phyloP scores from a whole-genome alignment of 768 basidiomycete species.

The Strobilomyces dryophilus region DNA sequence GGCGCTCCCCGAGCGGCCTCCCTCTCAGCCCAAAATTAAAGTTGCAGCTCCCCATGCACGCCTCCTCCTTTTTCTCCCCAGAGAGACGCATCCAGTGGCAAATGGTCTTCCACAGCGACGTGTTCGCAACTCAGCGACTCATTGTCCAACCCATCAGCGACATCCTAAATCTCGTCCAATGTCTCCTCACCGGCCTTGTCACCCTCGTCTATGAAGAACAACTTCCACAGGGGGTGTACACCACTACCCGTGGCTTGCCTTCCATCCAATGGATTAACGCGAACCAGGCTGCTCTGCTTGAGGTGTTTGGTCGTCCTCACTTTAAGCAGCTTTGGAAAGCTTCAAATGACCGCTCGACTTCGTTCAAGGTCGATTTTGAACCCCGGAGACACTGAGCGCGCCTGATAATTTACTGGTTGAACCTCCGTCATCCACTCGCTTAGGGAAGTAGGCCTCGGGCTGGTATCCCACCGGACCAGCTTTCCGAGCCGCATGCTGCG shows the following conservation, averaged over 20 bases:
- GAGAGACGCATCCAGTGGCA: slow-evolving; percentile 85
- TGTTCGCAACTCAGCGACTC: slow-evolving; percentile 67
- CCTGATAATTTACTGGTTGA: slow-evolving; percentile 5
- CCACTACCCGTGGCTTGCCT: slow-evolving; percentile 74
- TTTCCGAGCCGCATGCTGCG: slow-evolving; percentile 3
- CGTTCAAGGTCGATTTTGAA: slow-evolving; percentile 71
- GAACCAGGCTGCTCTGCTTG: slow-evolving; percentile 61
- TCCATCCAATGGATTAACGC: slow-evolving; percentile 73
- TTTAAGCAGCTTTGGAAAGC: slow-evolving; percentile 71
- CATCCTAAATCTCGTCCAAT: slow-evolving; percentile 65
- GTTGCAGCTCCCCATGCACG: slow-evolving; percentile 71
- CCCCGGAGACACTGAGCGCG: slow-evolving; percentile 35
- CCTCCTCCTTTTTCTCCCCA: slow-evolving; percentile 82
- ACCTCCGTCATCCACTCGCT: slow-evolving; percentile 4
- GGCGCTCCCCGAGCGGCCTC: slow-evolving; percentile 70
- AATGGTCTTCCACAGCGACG: slow-evolving; percentile 83
- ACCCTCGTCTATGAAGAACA: slow-evolving; percentile 73
- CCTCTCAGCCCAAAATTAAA: slow-evolving; percentile 73
- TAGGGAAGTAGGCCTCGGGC: slow-evolving; percentile 11
- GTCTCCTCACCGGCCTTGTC: slow-evolving; percentile 68
- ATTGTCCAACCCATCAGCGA: slow-evolving; percentile 66
- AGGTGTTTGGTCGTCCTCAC: slow-evolving; percentile 71
- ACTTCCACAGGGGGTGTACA: slow-evolving; percentile 63
- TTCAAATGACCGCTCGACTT: slow-evolving; percentile 62
- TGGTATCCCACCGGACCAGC: slow-evolving; percentile 12